Evolutionary conservation across 257 asterid genomes (phyloP).

Genomic region (Jasminum sambac): DNA sequence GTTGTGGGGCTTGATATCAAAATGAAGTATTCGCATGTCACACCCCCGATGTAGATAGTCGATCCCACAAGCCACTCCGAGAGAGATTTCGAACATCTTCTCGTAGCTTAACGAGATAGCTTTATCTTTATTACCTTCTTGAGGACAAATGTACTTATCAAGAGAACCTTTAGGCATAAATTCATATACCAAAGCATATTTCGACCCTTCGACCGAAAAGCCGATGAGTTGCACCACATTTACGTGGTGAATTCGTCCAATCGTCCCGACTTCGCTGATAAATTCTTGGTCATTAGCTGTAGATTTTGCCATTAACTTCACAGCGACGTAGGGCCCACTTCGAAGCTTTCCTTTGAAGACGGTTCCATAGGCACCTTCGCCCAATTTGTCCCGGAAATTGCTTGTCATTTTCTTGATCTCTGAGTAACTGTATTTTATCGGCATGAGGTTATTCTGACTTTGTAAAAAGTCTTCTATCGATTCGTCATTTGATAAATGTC

Average conservation of each 20-base stretch:
- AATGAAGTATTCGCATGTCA: neutral
- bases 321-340: slow-evolving; percentile 26
- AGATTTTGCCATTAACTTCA: neutral
- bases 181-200: slow-evolving; percentile 43
- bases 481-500: slow-evolving; percentile 33
- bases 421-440: slow-evolving; percentile 43
- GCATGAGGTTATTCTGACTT: slow-evolving; percentile 34
- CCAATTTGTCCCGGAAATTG: slow-evolving; percentile 45
- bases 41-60: neutral
- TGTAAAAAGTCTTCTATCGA: slow-evolving; percentile 39
- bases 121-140: neutral
- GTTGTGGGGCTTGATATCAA: neutral
- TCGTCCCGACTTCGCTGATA: slow-evolving; percentile 36
- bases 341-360: slow-evolving; percentile 54
- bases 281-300: neutral
- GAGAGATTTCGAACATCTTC: slow-evolving; percentile 42
- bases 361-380: slow-evolving; percentile 50
- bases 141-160: slow-evolving; percentile 32
- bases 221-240: slow-evolving; percentile 48
- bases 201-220: slow-evolving; percentile 38
- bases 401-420: slow-evolving; percentile 50
- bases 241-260: slow-evolving; percentile 45
- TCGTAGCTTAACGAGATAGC: slow-evolving; percentile 25
- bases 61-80: slow-evolving; percentile 32
- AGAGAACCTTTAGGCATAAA: slow-evolving; percentile 48